Base-by-base conservation (phyloP, 371 early-diverging fungal species). In the Dichotomocladium elegans region DNA sequence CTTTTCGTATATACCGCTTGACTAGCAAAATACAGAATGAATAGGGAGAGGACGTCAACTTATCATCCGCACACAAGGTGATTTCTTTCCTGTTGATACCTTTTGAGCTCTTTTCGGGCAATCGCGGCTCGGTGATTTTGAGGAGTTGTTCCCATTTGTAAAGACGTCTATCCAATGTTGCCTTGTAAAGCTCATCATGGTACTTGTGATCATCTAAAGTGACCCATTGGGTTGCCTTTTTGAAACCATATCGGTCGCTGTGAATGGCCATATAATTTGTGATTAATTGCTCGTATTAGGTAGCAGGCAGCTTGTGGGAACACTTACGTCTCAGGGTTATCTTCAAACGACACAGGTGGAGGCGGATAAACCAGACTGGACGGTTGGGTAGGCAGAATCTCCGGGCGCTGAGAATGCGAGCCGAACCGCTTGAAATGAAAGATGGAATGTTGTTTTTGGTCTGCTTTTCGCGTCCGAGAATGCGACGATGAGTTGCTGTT, bases 1-100 rank as follows among this genome's bases (percentile, higher is more conserved):
- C 92, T 63, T 88, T 87, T 10, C 90, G 81, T 29, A 91, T 74
- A 47, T 85, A 83, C 51, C 88, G 62, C 54, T 88, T 89, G 22
- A 87, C 84, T 81, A 49, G 21, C 26, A 30, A 11, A 34, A 47
- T 14, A 3, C 12, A 37, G n/a, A 15, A 28, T n/a, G n/a, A n/a
- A n/a, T n/a, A n/a, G n/a, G n/a, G n/a, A n/a, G n/a, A n/a, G n/a
- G n/a, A n/a, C n/a, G 22, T 41, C 11, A 21, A 21, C 15, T 24
- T 51, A 11, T 10, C 27, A 28, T 27, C 27, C 10, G 9, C 15
- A 9, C 22, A 15, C 40, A 15, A 27, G 11, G 40, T 51, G 27
- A 19, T 42, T 27, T 41, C 8, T 22, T 41, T 28, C n/a, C n/a
- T n/a, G n/a, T n/a, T 25, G 10, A 30, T 69, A 81, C 81, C 63